Percentiles rank a stretch among this genome's conserved stretches.
Evolutionary conservation across 2,329 filamentous ascomycete genomes (phyloP).

Genomic region (Mycosphaerella sp.): DNA sequence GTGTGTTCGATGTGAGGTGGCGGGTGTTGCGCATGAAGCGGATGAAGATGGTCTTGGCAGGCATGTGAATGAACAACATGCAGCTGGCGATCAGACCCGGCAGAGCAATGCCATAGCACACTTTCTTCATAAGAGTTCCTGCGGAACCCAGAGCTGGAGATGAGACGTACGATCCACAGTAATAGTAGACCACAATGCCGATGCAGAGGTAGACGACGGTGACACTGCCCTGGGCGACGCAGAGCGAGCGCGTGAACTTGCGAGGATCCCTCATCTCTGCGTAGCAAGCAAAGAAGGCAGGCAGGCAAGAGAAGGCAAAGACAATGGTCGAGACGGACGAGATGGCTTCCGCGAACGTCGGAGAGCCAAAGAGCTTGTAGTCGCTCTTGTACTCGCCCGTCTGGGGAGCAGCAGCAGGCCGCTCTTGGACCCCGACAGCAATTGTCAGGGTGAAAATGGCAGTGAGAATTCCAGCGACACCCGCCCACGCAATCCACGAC

Average conservation of each 20-base stretch:
- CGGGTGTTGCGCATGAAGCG: conserved; percentile 24
- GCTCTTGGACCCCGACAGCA: conserved; percentile 32
- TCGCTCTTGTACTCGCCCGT: conserved; percentile 26
- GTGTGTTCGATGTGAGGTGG: conserved; percentile 23
- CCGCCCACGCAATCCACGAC: conserved; percentile 34
- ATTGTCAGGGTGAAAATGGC: conserved; percentile 31
- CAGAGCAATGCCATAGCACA: conserved; percentile 38
- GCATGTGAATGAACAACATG: conserved; percentile 22
- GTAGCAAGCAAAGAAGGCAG: conserved; percentile 36
- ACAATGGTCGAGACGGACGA: conserved; percentile 50
- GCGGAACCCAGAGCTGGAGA: conserved; percentile 45
- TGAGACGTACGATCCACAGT: conserved; percentile 43
- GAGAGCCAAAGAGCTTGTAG: conserved; percentile 25
- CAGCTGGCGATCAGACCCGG: conserved; percentile 23
- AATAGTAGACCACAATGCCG: conserved; percentile 42
- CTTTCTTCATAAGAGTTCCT: conserved; percentile 39
- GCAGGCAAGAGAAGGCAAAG: conserved; percentile 37
- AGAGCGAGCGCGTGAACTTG: conserved; percentile 32
- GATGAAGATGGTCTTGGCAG: conserved; percentile 28
- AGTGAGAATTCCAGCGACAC: conserved; percentile 21
- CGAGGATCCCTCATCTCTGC: conserved; percentile 37
- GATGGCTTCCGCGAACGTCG: conserved; percentile 49
- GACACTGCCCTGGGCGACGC: conserved; percentile 25
- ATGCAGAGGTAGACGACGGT: conserved; percentile 34
- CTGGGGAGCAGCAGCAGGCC: conserved; percentile 31